Evolutionary conservation across 2,329 filamentous ascomycete genomes (phyloP), one percentile per base, ranked within the genome.

Genomic region (Chaetomium globosum): DNA sequence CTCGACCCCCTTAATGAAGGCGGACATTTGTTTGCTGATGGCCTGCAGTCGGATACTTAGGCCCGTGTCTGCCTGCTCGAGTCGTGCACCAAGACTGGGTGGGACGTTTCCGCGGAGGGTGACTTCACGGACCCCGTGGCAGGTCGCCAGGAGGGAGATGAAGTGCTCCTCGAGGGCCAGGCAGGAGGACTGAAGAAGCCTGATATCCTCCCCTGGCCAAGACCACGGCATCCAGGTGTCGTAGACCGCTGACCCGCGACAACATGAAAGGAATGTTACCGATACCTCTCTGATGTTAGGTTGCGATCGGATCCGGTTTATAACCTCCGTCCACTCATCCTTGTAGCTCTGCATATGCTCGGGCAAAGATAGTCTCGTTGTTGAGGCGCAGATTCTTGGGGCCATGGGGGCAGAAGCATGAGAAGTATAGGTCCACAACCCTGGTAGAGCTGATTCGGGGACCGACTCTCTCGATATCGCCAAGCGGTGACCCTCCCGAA

Each of bases 371-470:
- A 6, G 23, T 58, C 6, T n/a, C 23, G 21, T 46, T 58, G 55
- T 48, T 58, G 3, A n/a, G 23, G 1, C 26, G 13, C 3, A 31
- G 6, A 3, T 30, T 30, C 5, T 3, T 8, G 23, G 16, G n/a
- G n/a, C 39, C 55, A 23, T 10, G 30, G 4, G 55, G 55, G 36
- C 55, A 58, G 36, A 30, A 58, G 39, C 55, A 58, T 16, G 55
- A 58, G 55, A 58, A 58, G n/a, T 30, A 6, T 16, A 58, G 30
- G 2, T 58, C 39, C 12, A 58, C 16, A 4, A 6, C 9, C 8
- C 23, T 39, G 6, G 46, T 26, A 19, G 30, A 13, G 21, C 5
- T 2, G 6, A 58, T 39, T 16, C 30, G 28, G 23, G 13, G n/a
- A 6, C 39, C 55, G 1, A 58, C 23, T 39, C 23, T 16, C 36